Conservation (phyloP, 176 grass and related monocot genomes). For the Raddia distichophylla region DNA sequence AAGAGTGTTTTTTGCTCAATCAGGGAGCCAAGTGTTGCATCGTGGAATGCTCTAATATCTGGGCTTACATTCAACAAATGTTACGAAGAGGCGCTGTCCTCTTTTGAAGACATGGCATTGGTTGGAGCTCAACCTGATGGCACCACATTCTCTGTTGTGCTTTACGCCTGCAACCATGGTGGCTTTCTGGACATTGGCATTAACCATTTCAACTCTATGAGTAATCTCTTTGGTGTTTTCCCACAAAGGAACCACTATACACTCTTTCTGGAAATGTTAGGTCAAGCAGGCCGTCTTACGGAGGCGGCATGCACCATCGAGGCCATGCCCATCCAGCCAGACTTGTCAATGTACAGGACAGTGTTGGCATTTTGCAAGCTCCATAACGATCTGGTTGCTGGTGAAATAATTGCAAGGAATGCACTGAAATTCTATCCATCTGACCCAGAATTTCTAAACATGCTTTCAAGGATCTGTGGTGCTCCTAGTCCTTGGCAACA, state of each 20-base stretch:
- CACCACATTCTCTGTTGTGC: constrained; percentile 66
- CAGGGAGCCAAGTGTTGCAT: constrained; percentile 63
- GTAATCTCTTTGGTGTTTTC: constrained; percentile 49
- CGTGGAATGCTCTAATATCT: constrained; percentile 72
- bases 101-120: constrained; percentile 88
- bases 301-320: constrained; percentile 54
- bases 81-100: constrained; percentile 56
- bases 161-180: constrained; percentile 57
- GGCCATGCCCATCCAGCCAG: constrained; percentile 49
- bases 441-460: constrained; percentile 39
- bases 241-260: constrained; percentile 70
- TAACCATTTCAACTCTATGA: constrained; percentile 71
- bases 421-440: constrained; percentile 35
- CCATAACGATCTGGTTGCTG: constrained; percentile 26
- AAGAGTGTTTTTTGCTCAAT: constrained; percentile 55
- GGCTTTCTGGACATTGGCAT: constrained; percentile 65
- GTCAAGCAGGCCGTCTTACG: constrained; percentile 60
- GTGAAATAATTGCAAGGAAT: constrained; percentile 35
- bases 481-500: constrained; percentile 39
- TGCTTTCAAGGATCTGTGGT: constrained; percentile 47
- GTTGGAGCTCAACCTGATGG: constrained; percentile 57
- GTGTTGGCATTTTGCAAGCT: constrained; percentile 42
- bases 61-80: constrained; percentile 46
- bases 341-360: constrained; percentile 36
- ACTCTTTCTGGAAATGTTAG: constrained; percentile 71